Evolutionary conservation across 2,329 filamentous ascomycete species (phyloP).

Genomic region (Exserohilum rostratum): DNA sequence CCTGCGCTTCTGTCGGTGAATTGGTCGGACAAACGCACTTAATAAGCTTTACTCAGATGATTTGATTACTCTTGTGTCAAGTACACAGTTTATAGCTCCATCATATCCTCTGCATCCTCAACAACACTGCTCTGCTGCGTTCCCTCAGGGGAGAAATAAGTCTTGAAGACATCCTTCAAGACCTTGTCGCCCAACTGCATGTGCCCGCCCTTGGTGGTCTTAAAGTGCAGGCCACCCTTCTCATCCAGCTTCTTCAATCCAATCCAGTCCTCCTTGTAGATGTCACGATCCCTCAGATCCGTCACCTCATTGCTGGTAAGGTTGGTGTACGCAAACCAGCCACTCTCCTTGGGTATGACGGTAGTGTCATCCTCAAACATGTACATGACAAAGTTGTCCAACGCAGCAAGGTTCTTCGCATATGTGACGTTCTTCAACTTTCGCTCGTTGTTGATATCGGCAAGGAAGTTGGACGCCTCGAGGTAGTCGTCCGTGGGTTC

Average conservation of each 20-base stretch:
- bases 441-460: slow-evolving; percentile 96
- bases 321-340: slow-evolving; percentile 85
- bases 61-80: neutral
- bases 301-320: slow-evolving; percentile 66
- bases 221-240: slow-evolving; percentile 78
- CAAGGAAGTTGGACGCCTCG: slow-evolving; percentile 82
- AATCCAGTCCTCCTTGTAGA: slow-evolving; percentile 94
- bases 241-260: slow-evolving; percentile 80
- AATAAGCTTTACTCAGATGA: neutral
- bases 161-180: slow-evolving; percentile 68
- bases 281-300: slow-evolving; percentile 67
- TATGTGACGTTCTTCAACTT: slow-evolving; percentile 74
- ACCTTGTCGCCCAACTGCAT: slow-evolving; percentile 77
- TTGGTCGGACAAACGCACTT: neutral
- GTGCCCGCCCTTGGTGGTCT: slow-evolving; percentile 75
- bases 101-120: slow-evolving; percentile 26
- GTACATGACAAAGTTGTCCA: slow-evolving; percentile 87
- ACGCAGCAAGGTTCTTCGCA: slow-evolving; percentile 67
- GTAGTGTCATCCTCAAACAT: slow-evolving; percentile 86
- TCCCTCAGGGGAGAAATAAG: slow-evolving; percentile 64
- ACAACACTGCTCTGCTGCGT: slow-evolving; percentile 12
- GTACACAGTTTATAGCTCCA: slow-evolving; percentile 30
- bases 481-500: slow-evolving; percentile 68
- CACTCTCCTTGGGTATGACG: slow-evolving; percentile 86
- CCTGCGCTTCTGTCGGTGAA: neutral